A percentile compares a stretch with the other conserved stretches of the same genome.
Evolutionary conservation across 805 yeast species (phyloP).

Genomic region (Nakazawaea ishiwadae): DNA sequence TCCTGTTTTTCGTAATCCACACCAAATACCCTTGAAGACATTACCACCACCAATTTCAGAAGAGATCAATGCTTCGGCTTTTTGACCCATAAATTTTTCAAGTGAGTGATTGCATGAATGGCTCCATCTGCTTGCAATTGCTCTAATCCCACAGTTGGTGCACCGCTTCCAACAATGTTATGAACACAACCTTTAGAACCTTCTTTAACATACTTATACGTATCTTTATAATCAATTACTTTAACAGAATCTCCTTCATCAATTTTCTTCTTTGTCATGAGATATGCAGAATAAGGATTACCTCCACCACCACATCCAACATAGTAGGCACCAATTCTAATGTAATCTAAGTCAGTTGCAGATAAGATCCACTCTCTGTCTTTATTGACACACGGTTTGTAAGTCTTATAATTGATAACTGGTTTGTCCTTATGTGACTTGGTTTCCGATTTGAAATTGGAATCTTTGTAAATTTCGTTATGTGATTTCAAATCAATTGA

Average conservation of each 20-base stretch:
- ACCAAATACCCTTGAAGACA: constrained; percentile 24
- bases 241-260: constrained; percentile 29
- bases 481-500: background rate
- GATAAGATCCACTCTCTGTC: constrained; percentile 32
- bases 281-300: constrained; percentile 34
- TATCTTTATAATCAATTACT: constrained; percentile 31
- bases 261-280: constrained; percentile 29
- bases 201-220: constrained; percentile 16
- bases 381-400: constrained; percentile 25
- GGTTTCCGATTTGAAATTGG: constrained; percentile 10
- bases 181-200: constrained; percentile 9
- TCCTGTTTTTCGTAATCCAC: constrained; percentile 19
- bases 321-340: constrained; percentile 39
- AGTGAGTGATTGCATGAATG: constrained; percentile 25
- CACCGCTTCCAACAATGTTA: constrained; percentile 26
- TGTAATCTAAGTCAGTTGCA: constrained; percentile 34
- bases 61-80: constrained; percentile 25
- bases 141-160: constrained; percentile 43
- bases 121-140: constrained; percentile 36
- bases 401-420: constrained; percentile 22
- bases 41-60: constrained; percentile 34
- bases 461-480: constrained; percentile 16
- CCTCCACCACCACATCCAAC: constrained; percentile 54
- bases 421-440: background rate
- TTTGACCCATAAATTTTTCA: constrained; percentile 21